Conservation (phyloP, 805 yeast species). For the Yarrowia sp. region DNA sequence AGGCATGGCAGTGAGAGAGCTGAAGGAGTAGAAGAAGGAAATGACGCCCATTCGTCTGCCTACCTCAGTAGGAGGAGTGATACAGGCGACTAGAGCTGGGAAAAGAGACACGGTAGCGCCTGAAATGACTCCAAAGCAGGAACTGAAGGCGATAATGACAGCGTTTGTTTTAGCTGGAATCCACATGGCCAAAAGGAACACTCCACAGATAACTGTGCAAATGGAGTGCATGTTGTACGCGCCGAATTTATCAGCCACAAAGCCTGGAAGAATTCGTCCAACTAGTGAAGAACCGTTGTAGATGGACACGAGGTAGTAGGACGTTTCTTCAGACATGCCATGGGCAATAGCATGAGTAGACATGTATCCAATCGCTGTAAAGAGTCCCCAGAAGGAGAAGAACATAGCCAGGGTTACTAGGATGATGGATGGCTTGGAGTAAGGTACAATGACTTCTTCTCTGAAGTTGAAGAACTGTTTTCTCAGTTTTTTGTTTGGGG, state of each 20-base stretch:
- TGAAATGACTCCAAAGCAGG: constrained; percentile 62
- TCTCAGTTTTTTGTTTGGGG: constrained; percentile 38
- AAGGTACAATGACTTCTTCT: constrained; percentile 5
- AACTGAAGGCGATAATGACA: constrained; percentile 60
- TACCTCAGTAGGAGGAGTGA: constrained; percentile 67
- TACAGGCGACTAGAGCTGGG: constrained; percentile 70
- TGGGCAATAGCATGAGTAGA: constrained; percentile 59
- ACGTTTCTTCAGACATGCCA: constrained; percentile 41
- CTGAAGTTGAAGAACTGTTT: constrained; percentile 45
- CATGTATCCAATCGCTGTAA: constrained; percentile 61
- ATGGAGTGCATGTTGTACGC: constrained; percentile 62
- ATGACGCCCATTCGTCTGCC: constrained; percentile 76
- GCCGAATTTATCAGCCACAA: constrained; percentile 62
- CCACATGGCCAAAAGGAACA: constrained; percentile 66
- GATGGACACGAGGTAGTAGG: constrained; percentile 56
- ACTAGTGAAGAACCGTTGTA: constrained; percentile 59
- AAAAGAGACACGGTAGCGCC: constrained; percentile 69
- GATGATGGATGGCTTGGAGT: constrained; percentile 41
- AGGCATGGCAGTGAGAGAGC: constrained; percentile 52
- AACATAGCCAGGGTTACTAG: constrained; percentile 48
- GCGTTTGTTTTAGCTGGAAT: constrained; percentile 54
- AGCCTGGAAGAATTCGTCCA: constrained; percentile 65
- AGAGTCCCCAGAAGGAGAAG: constrained; percentile 59
- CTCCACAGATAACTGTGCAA: constrained; percentile 55
- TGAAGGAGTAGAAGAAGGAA: constrained; percentile 56